These are phyloP conservation scores for Handroanthus guayacan DNA, from an alignment of 257 asterid species.

Conservation along the genomic window DNA sequence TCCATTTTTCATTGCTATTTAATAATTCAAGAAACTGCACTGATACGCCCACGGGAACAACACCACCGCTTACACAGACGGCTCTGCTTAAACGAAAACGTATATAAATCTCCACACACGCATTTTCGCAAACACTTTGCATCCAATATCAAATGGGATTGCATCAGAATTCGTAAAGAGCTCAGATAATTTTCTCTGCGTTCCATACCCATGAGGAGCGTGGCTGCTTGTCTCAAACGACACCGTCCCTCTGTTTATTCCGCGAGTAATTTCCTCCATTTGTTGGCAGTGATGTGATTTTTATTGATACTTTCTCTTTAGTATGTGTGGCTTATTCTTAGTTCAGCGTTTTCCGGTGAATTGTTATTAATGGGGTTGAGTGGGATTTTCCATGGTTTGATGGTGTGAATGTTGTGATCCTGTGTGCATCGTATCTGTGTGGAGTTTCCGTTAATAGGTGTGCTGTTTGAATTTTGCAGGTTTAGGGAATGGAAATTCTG, in stretches of 20 bases:
- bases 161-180: background rate
- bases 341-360: background rate
- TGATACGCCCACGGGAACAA: constrained; percentile 16
- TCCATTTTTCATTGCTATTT: background rate
- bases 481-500: constrained; percentile 39
- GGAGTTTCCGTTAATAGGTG: background rate
- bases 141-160: constrained; percentile 32
- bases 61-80: constrained; percentile 3
- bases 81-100: background rate
- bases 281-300: background rate
- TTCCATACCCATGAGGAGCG: constrained; percentile 50
- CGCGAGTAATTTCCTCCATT: constrained; percentile 45
- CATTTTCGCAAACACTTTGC: constrained; percentile 46
- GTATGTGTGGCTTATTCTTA: constrained; percentile 1
- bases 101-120: constrained; percentile 9
- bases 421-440: background rate
- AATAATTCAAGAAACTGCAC: constrained; percentile 10
- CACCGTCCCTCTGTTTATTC: constrained; percentile 44
- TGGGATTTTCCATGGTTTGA: background rate
- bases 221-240: constrained; percentile 47
- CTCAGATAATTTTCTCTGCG: background rate
- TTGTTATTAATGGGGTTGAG: constrained; percentile 19
- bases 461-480: constrained; percentile 39
- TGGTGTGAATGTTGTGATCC: constrained; percentile 29
- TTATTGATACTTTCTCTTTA: background rate